These are phyloP conservation scores for Malus fusca DNA, from an alignment of 306 rosid species.

Conservation along the genomic window DNA sequence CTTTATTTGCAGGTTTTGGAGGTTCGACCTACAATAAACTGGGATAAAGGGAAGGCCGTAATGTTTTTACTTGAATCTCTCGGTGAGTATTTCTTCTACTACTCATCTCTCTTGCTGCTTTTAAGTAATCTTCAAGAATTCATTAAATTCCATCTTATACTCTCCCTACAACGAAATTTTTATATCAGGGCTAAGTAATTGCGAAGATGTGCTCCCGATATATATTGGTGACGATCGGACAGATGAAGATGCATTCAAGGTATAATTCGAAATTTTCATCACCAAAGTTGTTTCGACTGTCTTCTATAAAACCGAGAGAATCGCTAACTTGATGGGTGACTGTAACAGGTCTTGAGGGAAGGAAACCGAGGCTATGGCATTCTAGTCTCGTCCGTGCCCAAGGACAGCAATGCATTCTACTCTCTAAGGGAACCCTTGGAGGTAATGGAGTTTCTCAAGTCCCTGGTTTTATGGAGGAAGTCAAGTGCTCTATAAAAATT, in stretches of 20 bases:
- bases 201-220: constrained; percentile 86
- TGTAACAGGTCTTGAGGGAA: constrained; percentile 67
- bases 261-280: constrained; percentile 11
- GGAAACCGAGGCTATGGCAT: constrained; percentile 72
- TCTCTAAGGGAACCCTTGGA: constrained; percentile 85
- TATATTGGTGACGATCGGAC: constrained; percentile 93
- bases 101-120: not conserved
- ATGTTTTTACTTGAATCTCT: constrained; percentile 88
- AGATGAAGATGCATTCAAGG: constrained; percentile 96
- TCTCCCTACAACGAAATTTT: constrained; percentile 22
- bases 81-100: constrained; percentile 38
- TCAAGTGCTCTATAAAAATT: constrained; percentile 49
- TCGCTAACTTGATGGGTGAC: not conserved
- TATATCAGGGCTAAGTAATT: constrained; percentile 49
- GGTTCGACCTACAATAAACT: constrained; percentile 80
- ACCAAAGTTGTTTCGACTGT: not conserved
- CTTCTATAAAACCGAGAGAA: not conserved
- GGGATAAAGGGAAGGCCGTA: constrained; percentile 99
- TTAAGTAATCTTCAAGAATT: not conserved
- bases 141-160: constrained; percentile 4
- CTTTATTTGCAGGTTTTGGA: constrained; percentile 68
- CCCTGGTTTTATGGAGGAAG: constrained; percentile 62
- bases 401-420: constrained; percentile 76
- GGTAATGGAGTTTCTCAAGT: constrained; percentile 91
- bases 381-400: constrained; percentile 68